A percentile compares a stretch with the other conserved stretches of the same genome.
phyloP scores from a whole-genome alignment of 2,329 filamentous ascomycete species.

The Fusarium guadeloupense region DNA sequence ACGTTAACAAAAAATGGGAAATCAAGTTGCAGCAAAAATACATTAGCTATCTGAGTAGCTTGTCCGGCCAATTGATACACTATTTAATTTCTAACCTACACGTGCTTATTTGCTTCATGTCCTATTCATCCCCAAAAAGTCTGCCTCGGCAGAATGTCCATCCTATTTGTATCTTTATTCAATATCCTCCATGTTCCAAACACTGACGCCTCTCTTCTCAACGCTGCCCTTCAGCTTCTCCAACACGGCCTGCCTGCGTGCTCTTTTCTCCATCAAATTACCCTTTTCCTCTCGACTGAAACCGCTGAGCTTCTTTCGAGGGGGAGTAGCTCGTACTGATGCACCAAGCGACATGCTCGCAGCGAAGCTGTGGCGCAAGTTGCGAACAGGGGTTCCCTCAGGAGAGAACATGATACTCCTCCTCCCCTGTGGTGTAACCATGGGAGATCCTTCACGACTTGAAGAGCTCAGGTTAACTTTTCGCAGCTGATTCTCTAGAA shows the following conservation, averaged over 20 bases:
- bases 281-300: conserved; percentile 68
- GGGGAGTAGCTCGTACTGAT: conserved; percentile 55
- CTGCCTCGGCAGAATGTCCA: conserved; percentile 1
- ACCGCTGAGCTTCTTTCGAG: conserved; percentile 69
- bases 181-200: conserved; percentile 61
- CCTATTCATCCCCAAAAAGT: conserved; percentile 17
- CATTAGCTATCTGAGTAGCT: conserved; percentile 19
- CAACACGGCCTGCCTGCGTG: conserved; percentile 62
- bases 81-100: conserved; percentile 45
- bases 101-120: conserved; percentile 30
- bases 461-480: conserved; percentile 67
- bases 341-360: conserved; percentile 54
- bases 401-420: conserved; percentile 55
- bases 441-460: conserved; percentile 56
- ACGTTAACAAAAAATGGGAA: neutral
- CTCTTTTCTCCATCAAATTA: conserved; percentile 62
- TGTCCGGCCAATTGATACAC: conserved; percentile 39
- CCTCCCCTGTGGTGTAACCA: conserved; percentile 51
- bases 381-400: conserved; percentile 54
- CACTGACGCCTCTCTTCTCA: conserved; percentile 59
- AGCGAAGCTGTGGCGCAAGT: conserved; percentile 53
- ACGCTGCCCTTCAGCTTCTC: conserved; percentile 61
- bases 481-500: conserved; percentile 87
- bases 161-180: conserved; percentile 47
- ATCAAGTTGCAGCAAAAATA: conserved; percentile 6